Evolutionary conservation across 106 monocot species (phyloP).

Genomic region (Xerophyta viscosa): DNA sequence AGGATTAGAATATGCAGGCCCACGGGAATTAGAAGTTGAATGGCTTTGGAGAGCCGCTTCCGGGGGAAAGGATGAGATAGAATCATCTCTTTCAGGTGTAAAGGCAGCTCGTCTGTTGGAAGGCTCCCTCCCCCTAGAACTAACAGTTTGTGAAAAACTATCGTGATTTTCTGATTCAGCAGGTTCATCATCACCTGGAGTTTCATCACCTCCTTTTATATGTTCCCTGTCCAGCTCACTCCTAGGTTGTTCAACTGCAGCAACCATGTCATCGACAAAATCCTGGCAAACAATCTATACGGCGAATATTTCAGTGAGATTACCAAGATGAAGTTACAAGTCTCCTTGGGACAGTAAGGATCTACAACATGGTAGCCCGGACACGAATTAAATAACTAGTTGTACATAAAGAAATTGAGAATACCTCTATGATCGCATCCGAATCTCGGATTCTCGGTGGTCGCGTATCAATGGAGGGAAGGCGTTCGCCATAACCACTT

Average conservation of each 20-base stretch:
- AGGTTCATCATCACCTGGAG: slow-evolving; percentile 20
- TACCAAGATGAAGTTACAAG: background rate
- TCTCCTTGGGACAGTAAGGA: background rate
- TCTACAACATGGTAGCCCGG: background rate
- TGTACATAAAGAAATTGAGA: background rate
- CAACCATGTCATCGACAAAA: slow-evolving; percentile 31
- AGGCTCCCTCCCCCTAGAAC: slow-evolving; percentile 17
- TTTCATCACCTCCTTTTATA: slow-evolving; percentile 15
- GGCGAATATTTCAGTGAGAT: background rate
- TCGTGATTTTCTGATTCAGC: slow-evolving; percentile 20
- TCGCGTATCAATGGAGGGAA: slow-evolving; percentile 86
- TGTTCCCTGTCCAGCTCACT: slow-evolving; percentile 22
- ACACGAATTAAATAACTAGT: background rate
- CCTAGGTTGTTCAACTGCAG: slow-evolving; percentile 27
- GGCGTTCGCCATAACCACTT: slow-evolving; percentile 63
- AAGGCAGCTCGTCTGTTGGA: slow-evolving; percentile 11
- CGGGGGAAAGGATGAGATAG: slow-evolving; percentile 21
- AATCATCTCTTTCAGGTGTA: slow-evolving; percentile 29
- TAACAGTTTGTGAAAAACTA: slow-evolving; percentile 13
- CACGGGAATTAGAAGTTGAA: slow-evolving; percentile 26
- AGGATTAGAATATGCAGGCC: slow-evolving; percentile 14
- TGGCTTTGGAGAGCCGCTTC: slow-evolving; percentile 13
- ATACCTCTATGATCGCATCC: slow-evolving; percentile 89
- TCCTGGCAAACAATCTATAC: slow-evolving; percentile 64
- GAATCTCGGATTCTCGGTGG: slow-evolving; percentile 65